phyloP scores from a whole-genome alignment of 768 basidiomycete genomes.

The Tylopilus intermedius region DNA sequence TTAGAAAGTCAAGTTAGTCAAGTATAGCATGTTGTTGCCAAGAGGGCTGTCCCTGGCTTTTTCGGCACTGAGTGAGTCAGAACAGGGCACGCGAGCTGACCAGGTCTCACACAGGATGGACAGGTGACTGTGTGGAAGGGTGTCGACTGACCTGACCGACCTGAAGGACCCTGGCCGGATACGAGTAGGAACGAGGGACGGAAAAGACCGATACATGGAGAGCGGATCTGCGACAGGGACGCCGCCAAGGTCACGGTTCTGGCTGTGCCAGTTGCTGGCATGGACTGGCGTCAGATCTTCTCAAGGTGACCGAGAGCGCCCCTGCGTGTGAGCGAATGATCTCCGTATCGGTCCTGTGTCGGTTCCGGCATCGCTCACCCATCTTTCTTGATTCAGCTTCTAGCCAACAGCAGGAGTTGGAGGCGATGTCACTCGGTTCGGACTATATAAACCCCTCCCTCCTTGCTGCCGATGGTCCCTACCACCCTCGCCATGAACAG shows the following conservation, averaged over 20 bases:
- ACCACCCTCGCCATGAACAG: constrained; percentile 20
- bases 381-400: constrained; percentile 20
- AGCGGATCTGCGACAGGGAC: constrained; percentile 17
- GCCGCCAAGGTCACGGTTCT: background rate
- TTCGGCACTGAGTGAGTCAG: background rate
- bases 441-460: constrained; percentile 26
- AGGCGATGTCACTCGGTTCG: constrained; percentile 24
- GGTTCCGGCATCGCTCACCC: constrained; percentile 23
- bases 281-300: constrained; percentile 9
- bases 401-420: background rate
- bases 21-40: background rate
- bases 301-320: constrained; percentile 2
- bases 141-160: background rate
- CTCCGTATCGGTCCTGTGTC: constrained; percentile 23
- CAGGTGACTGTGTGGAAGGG: background rate
- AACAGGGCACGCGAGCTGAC: background rate
- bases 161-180: background rate
- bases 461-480: background rate
- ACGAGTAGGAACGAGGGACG: background rate
- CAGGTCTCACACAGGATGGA: background rate
- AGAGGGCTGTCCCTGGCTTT: background rate
- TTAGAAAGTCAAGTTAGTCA: background rate
- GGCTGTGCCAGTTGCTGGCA: constrained; percentile 17
- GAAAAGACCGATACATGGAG: constrained; percentile 4
- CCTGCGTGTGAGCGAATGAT: constrained; percentile 22